These are phyloP conservation scores for Pseudognaphalium luteoalbum DNA, from an alignment of 129 eudicot species.

Conservation along the genomic window DNA sequence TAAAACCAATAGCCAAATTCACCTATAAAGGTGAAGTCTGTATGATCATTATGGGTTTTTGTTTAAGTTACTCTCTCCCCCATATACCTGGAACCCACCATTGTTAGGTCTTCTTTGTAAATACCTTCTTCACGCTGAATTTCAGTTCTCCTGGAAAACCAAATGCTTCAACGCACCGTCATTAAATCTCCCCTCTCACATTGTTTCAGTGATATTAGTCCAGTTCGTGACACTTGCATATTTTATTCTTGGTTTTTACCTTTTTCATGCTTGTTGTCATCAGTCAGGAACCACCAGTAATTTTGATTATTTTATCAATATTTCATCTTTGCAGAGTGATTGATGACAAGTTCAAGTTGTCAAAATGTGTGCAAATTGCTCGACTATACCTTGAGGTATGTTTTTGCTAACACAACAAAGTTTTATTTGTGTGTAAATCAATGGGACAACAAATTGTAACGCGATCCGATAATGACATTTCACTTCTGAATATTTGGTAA, in stretches of 20 bases:
- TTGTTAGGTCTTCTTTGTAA: slow-evolving; percentile 13
- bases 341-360: slow-evolving; percentile 80
- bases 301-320: neutral
- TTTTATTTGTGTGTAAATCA: neutral
- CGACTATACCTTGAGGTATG: slow-evolving; percentile 94
- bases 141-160: too few relatives aligned
- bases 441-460: neutral
- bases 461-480: neutral
- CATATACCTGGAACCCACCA: slow-evolving; percentile 1
- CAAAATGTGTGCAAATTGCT: slow-evolving; percentile 96
- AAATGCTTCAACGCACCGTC: neutral
- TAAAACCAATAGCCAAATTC: slow-evolving; percentile 7
- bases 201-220: neutral
- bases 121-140: neutral
- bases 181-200: neutral
- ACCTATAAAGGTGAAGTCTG: neutral
- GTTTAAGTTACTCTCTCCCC: neutral
- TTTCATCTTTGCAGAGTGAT: slow-evolving; percentile 66
- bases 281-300: neutral
- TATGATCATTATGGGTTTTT: neutral
- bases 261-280: slow-evolving; percentile 2
- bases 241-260: slow-evolving; percentile 2
- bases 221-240: slow-evolving; percentile 2
- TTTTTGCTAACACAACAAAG: slow-evolving; percentile 6
- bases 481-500: neutral